Evolutionary conservation across 2,329 filamentous ascomycete genomes (phyloP), one percentile per base, ranked within the genome.

Genomic region (Tolypocladium pustulatum): DNA sequence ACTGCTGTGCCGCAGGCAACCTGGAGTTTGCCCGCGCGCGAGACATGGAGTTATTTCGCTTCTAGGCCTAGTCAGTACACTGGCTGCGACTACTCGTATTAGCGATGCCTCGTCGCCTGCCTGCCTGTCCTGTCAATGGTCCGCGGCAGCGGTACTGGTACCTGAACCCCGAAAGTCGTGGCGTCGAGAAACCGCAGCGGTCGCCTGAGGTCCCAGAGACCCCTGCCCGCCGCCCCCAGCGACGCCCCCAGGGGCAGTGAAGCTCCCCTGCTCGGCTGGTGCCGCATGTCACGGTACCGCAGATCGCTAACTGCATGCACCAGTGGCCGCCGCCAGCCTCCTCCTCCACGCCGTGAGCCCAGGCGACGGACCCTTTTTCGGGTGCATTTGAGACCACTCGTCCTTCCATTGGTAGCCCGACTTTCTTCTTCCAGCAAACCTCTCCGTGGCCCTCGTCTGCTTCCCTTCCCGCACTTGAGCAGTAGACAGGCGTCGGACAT

Each of bases 281-380:
- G 54, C 57, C 57, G 57, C 53, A 25, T 8, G 55, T 56, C 36
- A 41, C 36, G 4, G 52, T 20, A 52, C 32, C 40, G 13, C 41
- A 30, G 55, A 57, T 57, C 61, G 20, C 59, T 55, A 56, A 54
- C 57, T 25, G 49, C 49, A 34, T 58, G 27, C 30, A 12, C 51
- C 22, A 34, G 30, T 15, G 30, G 27, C 17, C 38, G 38, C 38
- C 38, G 22, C 49, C 49, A 53, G 49, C 49, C 49, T 53, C 49
- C 49, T 34, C 7, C 30, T 36, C 30, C 15, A 32, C 46, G 4
- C 27, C 12, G 27, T n/a, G 46, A n/a, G 46, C 27, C 9, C 46
- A 4, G 49, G 30, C 49, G 49, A 34, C 46, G 17, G 46, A 30
- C 13, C 27, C 22, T 52, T 34, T 25, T 49, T 49, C 43, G 43